Percentiles rank a stretch among this genome's conserved stretches.
phyloP scores from a whole-genome alignment of 352 stramenopile genomes.

The Globisporangium sylvaticum region DNA sequence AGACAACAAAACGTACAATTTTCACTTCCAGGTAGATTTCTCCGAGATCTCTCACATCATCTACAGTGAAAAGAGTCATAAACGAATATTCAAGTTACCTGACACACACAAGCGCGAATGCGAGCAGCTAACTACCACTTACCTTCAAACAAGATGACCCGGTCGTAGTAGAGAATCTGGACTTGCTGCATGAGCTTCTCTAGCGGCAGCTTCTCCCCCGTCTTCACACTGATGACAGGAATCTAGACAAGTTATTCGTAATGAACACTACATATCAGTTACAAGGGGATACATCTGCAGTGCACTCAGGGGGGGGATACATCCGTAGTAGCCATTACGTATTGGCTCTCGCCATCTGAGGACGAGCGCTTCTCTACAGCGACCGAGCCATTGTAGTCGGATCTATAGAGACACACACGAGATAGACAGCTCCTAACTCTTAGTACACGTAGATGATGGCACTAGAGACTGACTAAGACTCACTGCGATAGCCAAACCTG shows the following conservation, averaged over 20 bases:
- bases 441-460: background rate
- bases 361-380: conserved; percentile 14
- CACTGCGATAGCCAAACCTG: conserved; percentile 19
- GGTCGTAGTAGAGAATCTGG: conserved; percentile 56
- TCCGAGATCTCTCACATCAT: conserved; percentile 59
- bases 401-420: conserved; percentile 20
- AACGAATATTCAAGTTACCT: too few species aligned
- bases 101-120: too few species aligned
- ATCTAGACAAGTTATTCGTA: background rate
- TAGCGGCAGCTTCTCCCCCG: conserved; percentile 38
- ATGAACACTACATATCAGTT: background rate
- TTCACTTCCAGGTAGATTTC: conserved; percentile 62
- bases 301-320: too few species aligned
- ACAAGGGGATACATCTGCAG: background rate
- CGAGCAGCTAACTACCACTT: too few species aligned
- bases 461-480: background rate
- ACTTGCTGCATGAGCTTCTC: conserved; percentile 52
- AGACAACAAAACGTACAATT: conserved; percentile 27
- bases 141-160: conserved; percentile 63
- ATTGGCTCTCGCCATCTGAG: background rate
- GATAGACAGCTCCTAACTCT: background rate
- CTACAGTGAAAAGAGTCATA: too few species aligned
- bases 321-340: background rate
- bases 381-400: conserved; percentile 34
- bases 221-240: conserved; percentile 11